A percentile compares a stretch with the other conserved stretches of the same genome.
These are phyloP conservation scores for Sanghuangporus sanghuang DNA, from an alignment of 1,284 basidiomycete genomes.

Conservation along the genomic window DNA sequence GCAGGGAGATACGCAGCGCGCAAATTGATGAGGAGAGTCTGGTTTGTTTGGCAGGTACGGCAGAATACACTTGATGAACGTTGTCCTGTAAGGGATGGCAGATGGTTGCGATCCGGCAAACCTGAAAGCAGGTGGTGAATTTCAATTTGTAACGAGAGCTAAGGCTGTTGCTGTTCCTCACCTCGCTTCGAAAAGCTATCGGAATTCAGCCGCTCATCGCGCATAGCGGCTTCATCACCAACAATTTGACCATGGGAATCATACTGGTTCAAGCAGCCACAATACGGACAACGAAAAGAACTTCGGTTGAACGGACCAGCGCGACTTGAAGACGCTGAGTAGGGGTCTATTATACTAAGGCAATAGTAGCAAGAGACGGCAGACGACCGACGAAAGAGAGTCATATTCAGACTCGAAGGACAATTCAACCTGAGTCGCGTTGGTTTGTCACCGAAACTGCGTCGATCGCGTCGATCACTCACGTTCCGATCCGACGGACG, in stretches of 20 bases:
- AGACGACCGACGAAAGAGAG: slow-evolving; percentile 33
- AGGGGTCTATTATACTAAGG: slow-evolving; percentile 31
- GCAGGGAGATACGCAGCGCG: slow-evolving; percentile 81
- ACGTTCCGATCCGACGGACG: neutral
- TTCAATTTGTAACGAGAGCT: neutral
- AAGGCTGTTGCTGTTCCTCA: slow-evolving; percentile 34
- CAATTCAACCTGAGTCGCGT: neutral
- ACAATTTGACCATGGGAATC: slow-evolving; percentile 67
- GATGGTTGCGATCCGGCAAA: slow-evolving; percentile 59
- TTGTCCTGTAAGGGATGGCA: slow-evolving; percentile 50
- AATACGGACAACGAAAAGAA: slow-evolving; percentile 58
- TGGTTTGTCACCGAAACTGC: neutral
- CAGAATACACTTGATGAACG: slow-evolving; percentile 54
- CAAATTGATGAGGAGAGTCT: slow-evolving; percentile 79
- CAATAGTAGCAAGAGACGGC: slow-evolving; percentile 64
- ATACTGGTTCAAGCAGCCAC: slow-evolving; percentile 68
- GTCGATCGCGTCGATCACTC: neutral
- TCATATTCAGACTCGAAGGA: slow-evolving; percentile 6
- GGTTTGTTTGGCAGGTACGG: slow-evolving; percentile 84
- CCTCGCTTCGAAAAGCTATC: slow-evolving; percentile 73
- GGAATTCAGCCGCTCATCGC: slow-evolving; percentile 66
- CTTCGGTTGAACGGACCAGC: slow-evolving; percentile 35
- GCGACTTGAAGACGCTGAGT: neutral
- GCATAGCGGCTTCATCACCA: slow-evolving; percentile 85
- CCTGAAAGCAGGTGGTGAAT: slow-evolving; percentile 33